Percentiles rank a stretch among this genome's conserved stretches.
Evolutionary conservation across 1,284 basidiomycete genomes (phyloP).

Genomic region (Irpex rosettiformis): DNA sequence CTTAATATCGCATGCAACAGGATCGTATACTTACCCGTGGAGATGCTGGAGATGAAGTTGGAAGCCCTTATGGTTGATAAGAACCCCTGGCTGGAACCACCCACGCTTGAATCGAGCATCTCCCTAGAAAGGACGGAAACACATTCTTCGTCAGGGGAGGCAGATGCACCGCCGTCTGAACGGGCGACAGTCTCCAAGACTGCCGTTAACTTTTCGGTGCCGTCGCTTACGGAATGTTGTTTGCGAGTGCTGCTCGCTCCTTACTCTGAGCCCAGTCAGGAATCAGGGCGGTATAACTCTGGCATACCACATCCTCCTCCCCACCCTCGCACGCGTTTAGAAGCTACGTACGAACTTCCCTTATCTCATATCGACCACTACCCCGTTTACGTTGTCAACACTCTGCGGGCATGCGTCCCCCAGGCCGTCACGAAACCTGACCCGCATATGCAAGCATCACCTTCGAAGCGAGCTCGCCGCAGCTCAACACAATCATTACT

Average conservation of each 20-base stretch:
- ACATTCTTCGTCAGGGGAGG: slow-evolving; percentile 24
- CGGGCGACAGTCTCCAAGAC: slow-evolving; percentile 19
- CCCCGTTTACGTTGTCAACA: slow-evolving; percentile 16
- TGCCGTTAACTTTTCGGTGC: slow-evolving; percentile 29
- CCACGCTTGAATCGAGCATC: too few relatives aligned
- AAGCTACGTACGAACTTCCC: slow-evolving; percentile 19
- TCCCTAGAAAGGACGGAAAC: too few relatives aligned
- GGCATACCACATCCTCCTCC: slow-evolving; percentile 17
- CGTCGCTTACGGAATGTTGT: slow-evolving; percentile 47
- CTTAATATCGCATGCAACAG: slow-evolving; percentile 63
- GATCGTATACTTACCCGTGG: slow-evolving; percentile 59
- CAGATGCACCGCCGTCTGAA: background rate
- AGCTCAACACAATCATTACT: background rate
- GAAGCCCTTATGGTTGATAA: slow-evolving; percentile 43
- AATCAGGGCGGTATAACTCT: slow-evolving; percentile 12
- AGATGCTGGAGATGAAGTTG: slow-evolving; percentile 55
- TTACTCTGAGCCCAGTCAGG: background rate
- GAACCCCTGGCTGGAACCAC: slow-evolving; percentile 48
- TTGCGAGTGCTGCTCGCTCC: slow-evolving; percentile 45
- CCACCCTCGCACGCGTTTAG: slow-evolving; percentile 30
- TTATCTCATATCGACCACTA: slow-evolving; percentile 15
- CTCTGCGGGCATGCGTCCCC: slow-evolving; percentile 25
- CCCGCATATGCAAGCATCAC: slow-evolving; percentile 2
- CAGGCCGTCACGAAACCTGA: slow-evolving; percentile 22
- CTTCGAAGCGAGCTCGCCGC: slow-evolving; percentile 5